Conservation (phyloP, 345 rosid genomes). For the Eucalyptus regnans region DNA sequence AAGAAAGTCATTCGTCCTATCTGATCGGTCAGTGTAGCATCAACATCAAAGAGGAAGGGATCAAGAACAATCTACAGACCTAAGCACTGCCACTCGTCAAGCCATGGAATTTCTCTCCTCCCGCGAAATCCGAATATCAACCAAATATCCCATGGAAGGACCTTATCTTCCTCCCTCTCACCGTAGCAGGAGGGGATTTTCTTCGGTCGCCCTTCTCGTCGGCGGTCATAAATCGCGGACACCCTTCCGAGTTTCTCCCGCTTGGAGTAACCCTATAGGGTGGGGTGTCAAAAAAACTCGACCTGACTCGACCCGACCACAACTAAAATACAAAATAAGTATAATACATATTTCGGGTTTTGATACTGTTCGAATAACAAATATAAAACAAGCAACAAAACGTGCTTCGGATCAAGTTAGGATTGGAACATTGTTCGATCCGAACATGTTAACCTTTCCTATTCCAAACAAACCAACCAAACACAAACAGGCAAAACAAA, state of each 20-base stretch:
- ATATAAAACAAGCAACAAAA: too few species aligned
- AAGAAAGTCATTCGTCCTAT: not conserved
- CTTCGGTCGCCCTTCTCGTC: not conserved
- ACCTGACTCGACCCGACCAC: too few species aligned
- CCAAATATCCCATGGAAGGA: not conserved
- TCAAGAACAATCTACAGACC: not conserved
- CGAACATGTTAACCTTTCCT: too few species aligned
- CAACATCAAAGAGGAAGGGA: not conserved
- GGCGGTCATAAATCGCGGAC: not conserved
- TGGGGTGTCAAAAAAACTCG: too few species aligned
- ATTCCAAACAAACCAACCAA: too few species aligned
- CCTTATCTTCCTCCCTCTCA: not conserved
- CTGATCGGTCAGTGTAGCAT: not conserved
- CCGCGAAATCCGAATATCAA: not conserved
- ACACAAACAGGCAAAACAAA: not conserved
- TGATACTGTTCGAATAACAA: too few species aligned
- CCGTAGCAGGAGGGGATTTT: not conserved
- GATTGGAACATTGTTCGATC: too few species aligned
- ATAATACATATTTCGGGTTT: too few species aligned
- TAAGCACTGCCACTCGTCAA: not conserved
- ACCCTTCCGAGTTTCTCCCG: not conserved
- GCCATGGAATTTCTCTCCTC: not conserved
- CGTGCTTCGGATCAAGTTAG: accelerated
- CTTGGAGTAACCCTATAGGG: too few species aligned
- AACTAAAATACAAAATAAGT: too few species aligned